Percentiles rank a stretch among this genome's conserved stretches.
phyloP scores from a whole-genome alignment of 495 filamentous ascomycete genomes.

The Apiosordaria backusii region DNA sequence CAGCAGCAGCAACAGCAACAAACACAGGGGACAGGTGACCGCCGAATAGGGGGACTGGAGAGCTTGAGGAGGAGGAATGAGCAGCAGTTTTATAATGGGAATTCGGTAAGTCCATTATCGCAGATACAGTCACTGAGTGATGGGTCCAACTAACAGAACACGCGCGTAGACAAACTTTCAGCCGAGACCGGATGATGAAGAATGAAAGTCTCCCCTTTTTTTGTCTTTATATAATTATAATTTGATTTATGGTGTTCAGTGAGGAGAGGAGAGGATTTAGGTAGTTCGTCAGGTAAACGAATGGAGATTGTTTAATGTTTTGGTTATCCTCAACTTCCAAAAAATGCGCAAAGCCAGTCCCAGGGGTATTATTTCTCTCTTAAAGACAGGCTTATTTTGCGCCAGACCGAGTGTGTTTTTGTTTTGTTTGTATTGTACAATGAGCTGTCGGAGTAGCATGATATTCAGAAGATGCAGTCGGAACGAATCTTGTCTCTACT shows the following conservation, averaged over 20 bases:
- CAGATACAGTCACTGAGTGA: neutral
- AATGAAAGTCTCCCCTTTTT: slow-evolving; percentile 11
- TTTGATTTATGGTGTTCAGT: neutral
- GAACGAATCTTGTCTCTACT: neutral
- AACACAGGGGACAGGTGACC: slow-evolving; percentile 5
- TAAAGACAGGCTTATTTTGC: neutral
- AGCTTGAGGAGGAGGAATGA: slow-evolving; percentile 39
- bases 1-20: neutral
- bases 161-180: slow-evolving; percentile 80
- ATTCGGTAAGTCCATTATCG: slow-evolving; percentile 61
- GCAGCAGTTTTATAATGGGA: slow-evolving; percentile 81
- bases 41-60: slow-evolving; percentile 29
- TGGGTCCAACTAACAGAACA: slow-evolving; percentile 14
- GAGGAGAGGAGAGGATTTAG: neutral
- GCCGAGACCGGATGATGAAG: slow-evolving; percentile 52
- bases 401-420: neutral
- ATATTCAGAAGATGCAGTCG: neutral
- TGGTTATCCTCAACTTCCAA: neutral
- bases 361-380: neutral
- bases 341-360: neutral
- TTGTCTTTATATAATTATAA: neutral
- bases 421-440: neutral
- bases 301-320: neutral
- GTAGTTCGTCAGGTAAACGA: neutral
- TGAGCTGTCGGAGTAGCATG: too few relatives aligned